phyloP scores from a whole-genome alignment of 176 grass and related monocot genomes.

The Aegilops bicornis region DNA sequence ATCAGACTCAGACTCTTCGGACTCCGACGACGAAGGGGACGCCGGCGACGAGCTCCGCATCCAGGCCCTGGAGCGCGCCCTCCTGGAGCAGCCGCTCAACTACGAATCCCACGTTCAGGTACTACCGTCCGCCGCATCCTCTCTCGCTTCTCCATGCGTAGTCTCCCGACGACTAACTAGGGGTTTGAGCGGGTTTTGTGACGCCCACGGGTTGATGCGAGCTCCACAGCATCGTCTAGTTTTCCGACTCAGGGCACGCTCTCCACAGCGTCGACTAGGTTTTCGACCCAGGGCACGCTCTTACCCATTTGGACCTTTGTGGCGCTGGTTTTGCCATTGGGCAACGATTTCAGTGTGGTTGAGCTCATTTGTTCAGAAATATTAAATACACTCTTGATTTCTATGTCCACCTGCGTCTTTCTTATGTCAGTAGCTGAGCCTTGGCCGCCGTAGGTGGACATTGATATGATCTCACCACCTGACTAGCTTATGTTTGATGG shows the following conservation, averaged over 20 bases:
- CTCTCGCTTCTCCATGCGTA: background rate
- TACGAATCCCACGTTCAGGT: slow-evolving; percentile 86
- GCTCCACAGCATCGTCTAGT: background rate
- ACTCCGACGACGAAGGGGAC: slow-evolving; percentile 44
- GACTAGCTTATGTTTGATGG: slow-evolving; percentile 10
- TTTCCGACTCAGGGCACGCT: background rate
- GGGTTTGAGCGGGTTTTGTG: slow-evolving; percentile 35
- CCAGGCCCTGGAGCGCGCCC: slow-evolving; percentile 62
- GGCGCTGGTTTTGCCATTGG: background rate
- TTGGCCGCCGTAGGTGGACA: background rate
- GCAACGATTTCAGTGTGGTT: background rate
- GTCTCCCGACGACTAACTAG: background rate
- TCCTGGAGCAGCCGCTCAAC: slow-evolving; percentile 62
- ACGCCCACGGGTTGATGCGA: background rate
- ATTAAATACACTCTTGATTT: background rate
- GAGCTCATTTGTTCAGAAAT: background rate
- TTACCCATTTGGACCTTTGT: background rate
- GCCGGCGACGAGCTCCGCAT: slow-evolving; percentile 68
- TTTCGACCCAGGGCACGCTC: background rate
- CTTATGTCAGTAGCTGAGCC: background rate
- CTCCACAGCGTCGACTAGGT: background rate
- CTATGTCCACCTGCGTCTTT: background rate
- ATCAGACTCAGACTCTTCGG: slow-evolving; percentile 23
- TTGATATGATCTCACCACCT: background rate
- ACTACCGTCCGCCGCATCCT: background rate